Evolutionary conservation across 2,329 filamentous ascomycete genomes (phyloP).

Genomic region (Pestalotiopsis sp.): DNA sequence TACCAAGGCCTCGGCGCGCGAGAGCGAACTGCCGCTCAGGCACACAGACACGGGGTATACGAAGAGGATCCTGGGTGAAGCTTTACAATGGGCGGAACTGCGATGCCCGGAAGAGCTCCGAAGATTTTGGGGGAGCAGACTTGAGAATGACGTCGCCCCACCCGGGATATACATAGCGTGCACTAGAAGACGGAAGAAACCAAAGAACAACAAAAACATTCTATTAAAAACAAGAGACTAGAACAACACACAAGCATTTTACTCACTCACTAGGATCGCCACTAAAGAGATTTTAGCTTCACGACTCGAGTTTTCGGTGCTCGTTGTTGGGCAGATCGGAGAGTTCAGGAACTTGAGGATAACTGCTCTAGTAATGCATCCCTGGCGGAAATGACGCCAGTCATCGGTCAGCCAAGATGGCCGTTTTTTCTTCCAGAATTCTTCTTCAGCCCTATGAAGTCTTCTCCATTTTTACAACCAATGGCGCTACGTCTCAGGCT

Average conservation of each 20-base stretch:
- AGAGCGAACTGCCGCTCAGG: not conserved
- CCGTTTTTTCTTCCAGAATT: not conserved
- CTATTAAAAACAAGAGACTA: not conserved
- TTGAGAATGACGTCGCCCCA: not conserved
- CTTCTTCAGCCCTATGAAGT: slow-evolving; percentile 1
- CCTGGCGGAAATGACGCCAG: slow-evolving; percentile 2
- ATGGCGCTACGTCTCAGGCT: not conserved
- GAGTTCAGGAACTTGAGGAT: not conserved
- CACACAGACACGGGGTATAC: not conserved
- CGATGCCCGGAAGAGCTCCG: not conserved
- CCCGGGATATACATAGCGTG: not conserved
- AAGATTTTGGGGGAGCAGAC: not conserved
- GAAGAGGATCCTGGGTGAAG: not conserved
- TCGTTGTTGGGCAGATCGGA: not conserved
- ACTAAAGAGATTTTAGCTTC: not conserved
- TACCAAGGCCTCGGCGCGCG: not conserved
- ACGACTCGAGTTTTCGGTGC: not conserved
- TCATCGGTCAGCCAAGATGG: not conserved
- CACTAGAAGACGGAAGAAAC: not conserved
- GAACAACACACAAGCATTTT: not conserved
- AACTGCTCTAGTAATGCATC: not conserved
- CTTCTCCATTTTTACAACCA: not conserved
- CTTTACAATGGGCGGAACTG: not conserved
- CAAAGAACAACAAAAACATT: not conserved
- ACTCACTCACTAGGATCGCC: not conserved